Conservation (phyloP, 495 filamentous ascomycete genomes). For the Xylaria grammica region DNA sequence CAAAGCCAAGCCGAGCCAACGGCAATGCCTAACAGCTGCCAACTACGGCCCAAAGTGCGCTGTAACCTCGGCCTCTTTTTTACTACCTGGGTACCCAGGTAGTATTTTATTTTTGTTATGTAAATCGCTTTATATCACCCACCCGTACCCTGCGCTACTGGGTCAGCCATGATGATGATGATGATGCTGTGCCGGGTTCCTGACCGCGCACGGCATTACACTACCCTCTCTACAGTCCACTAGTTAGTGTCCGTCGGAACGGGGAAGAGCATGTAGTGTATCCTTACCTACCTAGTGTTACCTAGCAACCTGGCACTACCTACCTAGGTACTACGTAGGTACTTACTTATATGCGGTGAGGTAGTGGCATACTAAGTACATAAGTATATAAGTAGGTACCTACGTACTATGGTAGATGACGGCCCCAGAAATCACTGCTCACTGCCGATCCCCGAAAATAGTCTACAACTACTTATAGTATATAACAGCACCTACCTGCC, state of each 20-base stretch:
- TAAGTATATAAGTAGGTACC: too few relatives aligned
- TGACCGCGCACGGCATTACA: too few relatives aligned
- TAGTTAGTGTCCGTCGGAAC: not conserved
- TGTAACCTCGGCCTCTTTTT: conserved; percentile 23
- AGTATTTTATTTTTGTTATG: too few relatives aligned
- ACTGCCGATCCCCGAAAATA: conserved; percentile 22
- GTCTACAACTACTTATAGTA: not conserved
- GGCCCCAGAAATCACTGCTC: conserved; percentile 7
- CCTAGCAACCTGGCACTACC: not conserved
- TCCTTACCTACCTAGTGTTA: too few relatives aligned
- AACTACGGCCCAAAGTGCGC: conserved; percentile 3
- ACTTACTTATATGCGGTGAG: too few relatives aligned
- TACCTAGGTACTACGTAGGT: not conserved
- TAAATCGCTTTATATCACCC: too few relatives aligned
- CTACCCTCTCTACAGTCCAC: too few relatives aligned
- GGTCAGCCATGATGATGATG: too few relatives aligned
- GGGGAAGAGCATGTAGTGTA: not conserved
- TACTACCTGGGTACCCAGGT: not conserved
- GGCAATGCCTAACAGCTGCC: conserved; percentile 22
- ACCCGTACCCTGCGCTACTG: too few relatives aligned
- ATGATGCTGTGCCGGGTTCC: too few relatives aligned
- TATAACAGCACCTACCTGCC: not conserved
- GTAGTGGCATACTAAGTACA: too few relatives aligned
- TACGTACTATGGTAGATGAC: not conserved
- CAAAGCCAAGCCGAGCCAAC: conserved; percentile 13